Percentiles rank a stretch among this genome's conserved stretches.
Conservation (phyloP, 768 basidiomycete species). For the Hypsizygus marmoreus region DNA sequence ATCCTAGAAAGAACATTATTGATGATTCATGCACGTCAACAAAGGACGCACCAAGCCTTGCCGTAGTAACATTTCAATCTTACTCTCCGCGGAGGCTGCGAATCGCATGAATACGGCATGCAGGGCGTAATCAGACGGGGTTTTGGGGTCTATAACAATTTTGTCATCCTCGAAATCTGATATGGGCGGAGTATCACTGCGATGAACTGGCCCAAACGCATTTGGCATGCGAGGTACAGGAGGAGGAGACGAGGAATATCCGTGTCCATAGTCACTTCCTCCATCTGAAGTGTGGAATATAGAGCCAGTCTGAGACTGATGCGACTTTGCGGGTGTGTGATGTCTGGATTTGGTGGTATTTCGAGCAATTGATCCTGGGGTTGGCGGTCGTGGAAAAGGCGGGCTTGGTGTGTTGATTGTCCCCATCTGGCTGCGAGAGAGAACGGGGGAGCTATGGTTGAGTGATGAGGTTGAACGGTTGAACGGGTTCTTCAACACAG, state of each 20-base stretch:
- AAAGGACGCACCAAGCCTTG: constrained; percentile 58
- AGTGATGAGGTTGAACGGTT: constrained; percentile 81
- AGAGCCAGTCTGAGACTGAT: constrained; percentile 78
- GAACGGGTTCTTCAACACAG: constrained; percentile 79
- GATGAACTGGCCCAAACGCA: constrained; percentile 45
- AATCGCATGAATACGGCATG: constrained; percentile 90
- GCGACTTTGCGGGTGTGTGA: constrained; percentile 67
- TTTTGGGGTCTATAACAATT: constrained; percentile 70
- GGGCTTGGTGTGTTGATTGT: constrained; percentile 49
- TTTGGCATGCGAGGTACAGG: constrained; percentile 80
- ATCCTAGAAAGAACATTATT: constrained; percentile 46
- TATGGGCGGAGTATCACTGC: constrained; percentile 53
- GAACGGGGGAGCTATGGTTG: constrained; percentile 44
- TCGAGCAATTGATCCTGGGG: constrained; percentile 53
- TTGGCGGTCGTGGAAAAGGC: constrained; percentile 60
- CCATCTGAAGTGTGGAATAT: constrained; percentile 69
- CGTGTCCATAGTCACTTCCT: constrained; percentile 67
- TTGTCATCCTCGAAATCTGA: constrained; percentile 68
- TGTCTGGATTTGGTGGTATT: constrained; percentile 47
- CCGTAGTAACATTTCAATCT: constrained; percentile 75
- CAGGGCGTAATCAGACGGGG: constrained; percentile 85
- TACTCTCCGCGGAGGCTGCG: constrained; percentile 74
- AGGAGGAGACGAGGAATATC: constrained; percentile 64
- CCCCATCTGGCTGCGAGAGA: constrained; percentile 30
- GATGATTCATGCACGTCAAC: not conserved